Evolutionary conservation across 2,329 filamentous ascomycete genomes (phyloP), one percentile per base, ranked within the genome.

Genomic region (Xylariaceae sp.): DNA sequence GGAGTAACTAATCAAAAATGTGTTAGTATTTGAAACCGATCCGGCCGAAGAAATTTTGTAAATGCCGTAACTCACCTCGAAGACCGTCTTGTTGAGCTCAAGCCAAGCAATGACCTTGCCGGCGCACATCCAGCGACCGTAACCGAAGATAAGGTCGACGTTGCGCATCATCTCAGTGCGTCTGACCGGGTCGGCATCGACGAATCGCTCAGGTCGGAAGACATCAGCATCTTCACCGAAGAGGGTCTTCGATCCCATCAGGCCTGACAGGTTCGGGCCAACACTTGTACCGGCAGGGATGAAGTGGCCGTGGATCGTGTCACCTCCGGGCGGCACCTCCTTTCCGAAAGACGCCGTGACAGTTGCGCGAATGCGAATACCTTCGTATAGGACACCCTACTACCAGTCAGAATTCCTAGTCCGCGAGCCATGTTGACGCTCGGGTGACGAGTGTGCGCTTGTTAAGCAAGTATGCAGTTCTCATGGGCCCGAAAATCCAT

Each of bases 161-260:
- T 70, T 73, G 4, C 68, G 66, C 56, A 73, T 65, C 67, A 75
- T 74, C 35, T 69, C 67, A 2, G 64, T 64, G 13, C 70, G 67
- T 9, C 71, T 67, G 1, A 63, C 68, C 2, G 58, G 60, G 9
- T 74, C 70, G 0, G 65, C 68, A 59, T 77, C 71, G 7, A 80
- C 60, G 73, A 76, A 80, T 34, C 78, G 68, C 45, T 78, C 77
- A 0, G 78, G 79, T 8, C 75, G 70, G 65, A 76, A 81, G 1
- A 74, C 47, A 10, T 74, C 68, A 1, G 73, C 72, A 57, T 78
- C 74, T 10, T 66, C 61, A 13, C 76, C 75, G 53, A 73, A 73
- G 18, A 73, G 55, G 1, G 61, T 50, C 45, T 69, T 69, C n/a
- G 72, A 67, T 4, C 68, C 67, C 56, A 73, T 69, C 10, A 77